Evolutionary conservation across 1,284 basidiomycete species (phyloP).

Genomic region (Rhodotorula sp.): DNA sequence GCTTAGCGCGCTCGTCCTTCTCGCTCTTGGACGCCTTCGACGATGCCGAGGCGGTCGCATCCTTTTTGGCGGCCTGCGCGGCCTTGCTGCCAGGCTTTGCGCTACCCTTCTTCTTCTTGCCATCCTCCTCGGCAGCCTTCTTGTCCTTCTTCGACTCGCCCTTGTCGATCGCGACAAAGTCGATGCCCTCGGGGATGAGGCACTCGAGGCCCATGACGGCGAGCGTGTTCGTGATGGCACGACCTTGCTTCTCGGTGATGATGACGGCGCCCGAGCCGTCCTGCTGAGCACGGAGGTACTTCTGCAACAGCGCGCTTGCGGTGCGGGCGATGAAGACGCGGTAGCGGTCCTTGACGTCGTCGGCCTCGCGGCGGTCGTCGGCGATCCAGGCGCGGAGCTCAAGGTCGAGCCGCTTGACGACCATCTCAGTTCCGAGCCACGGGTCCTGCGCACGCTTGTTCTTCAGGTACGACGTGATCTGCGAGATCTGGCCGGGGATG

Average conservation of each 20-base stretch:
- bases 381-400: constrained; percentile 58
- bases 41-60: constrained; percentile 5
- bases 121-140: constrained; percentile 31
- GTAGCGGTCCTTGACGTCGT: constrained; percentile 53
- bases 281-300: constrained; percentile 49
- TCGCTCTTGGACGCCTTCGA: constrained; percentile 31
- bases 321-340: constrained; percentile 54
- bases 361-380: constrained; percentile 50
- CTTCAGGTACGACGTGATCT: constrained; percentile 51
- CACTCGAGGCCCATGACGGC: constrained; percentile 54
- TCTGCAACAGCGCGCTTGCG: constrained; percentile 45
- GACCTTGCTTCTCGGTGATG: constrained; percentile 47
- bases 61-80: constrained; percentile 27
- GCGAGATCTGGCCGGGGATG: constrained; percentile 43
- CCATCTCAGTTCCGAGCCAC: constrained; percentile 56
- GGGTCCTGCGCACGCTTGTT: constrained; percentile 54
- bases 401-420: constrained; percentile 58
- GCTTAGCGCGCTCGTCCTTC: constrained; percentile 49
- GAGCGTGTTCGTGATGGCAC: constrained; percentile 52
- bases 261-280: constrained; percentile 51
- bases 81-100: constrained; percentile 31
- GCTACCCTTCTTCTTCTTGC: constrained; percentile 31
- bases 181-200: constrained; percentile 46
- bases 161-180: constrained; percentile 28
- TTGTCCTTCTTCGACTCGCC: constrained; percentile 21